Evolutionary conservation across 1,284 basidiomycete genomes (phyloP).

Genomic region (Ustilago sp.): DNA sequence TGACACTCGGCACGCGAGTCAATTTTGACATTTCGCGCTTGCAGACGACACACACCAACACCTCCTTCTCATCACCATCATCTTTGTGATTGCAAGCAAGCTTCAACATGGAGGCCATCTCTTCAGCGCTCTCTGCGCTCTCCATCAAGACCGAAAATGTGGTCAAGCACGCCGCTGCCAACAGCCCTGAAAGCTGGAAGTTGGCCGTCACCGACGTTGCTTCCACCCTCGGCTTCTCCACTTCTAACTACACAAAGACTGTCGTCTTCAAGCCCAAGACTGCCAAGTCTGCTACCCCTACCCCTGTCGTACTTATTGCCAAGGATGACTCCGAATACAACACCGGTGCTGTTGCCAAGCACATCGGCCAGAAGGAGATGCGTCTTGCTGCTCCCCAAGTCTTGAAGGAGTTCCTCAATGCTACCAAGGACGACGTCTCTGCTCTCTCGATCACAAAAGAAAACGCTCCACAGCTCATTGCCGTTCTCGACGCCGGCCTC

Average conservation of each 20-base stretch:
- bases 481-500: conserved; percentile 58
- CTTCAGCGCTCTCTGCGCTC: conserved; percentile 53
- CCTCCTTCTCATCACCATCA: conserved; percentile 6
- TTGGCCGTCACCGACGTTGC: conserved; percentile 49
- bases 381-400: conserved; percentile 89
- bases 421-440: conserved; percentile 82
- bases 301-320: conserved; percentile 88
- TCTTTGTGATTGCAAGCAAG: not conserved
- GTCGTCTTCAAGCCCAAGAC: conserved; percentile 92
- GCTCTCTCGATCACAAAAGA: conserved; percentile 60
- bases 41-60: not conserved
- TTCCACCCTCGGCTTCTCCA: conserved; percentile 35
- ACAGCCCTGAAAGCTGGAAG: conserved; percentile 56
- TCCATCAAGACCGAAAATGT: conserved; percentile 54
- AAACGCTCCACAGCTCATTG: conserved; percentile 58
- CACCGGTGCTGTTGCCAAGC: conserved; percentile 78
- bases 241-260: conserved; percentile 73
- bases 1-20: conserved; percentile 44
- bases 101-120: conserved; percentile 48
- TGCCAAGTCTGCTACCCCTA: conserved; percentile 83
- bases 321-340: conserved; percentile 82
- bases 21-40: not conserved
- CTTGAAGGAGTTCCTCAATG: conserved; percentile 83
- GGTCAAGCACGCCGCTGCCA: conserved; percentile 58
- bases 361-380: conserved; percentile 88